Conservation (phyloP, 306 rosid species). For the Cercis canadensis region DNA sequence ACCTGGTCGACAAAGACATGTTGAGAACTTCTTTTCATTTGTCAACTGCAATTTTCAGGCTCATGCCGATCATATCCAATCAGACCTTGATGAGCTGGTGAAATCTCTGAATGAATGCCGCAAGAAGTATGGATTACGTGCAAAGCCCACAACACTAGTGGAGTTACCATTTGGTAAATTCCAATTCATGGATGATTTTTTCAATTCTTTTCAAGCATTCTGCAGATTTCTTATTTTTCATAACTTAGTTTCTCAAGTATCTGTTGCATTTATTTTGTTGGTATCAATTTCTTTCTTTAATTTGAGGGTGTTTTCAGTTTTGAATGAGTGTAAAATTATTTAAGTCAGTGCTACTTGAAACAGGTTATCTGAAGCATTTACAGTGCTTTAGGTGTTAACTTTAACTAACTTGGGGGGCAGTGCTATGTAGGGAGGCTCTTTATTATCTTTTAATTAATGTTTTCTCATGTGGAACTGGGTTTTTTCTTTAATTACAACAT, state of each 20-base stretch:
- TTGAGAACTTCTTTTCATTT: constrained; percentile 32
- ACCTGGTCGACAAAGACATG: constrained; percentile 25
- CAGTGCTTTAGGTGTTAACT: constrained; percentile 19
- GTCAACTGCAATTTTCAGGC: constrained; percentile 60
- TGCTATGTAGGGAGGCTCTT: too few relatives aligned
- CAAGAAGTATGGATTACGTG: constrained; percentile 89
- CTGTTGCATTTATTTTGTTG: too few relatives aligned
- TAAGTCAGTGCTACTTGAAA: constrained; percentile 4
- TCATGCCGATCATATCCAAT: constrained; percentile 71
- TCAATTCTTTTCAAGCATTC: constrained; percentile 29
- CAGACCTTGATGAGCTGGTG: constrained; percentile 79
- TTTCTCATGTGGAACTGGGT: constrained; percentile 16
- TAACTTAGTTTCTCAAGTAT: too few relatives aligned
- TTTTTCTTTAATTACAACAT: neutral
- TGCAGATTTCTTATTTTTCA: constrained; percentile 10
- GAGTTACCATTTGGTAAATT: constrained; percentile 96
- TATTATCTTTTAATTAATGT: neutral
- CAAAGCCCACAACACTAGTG: constrained; percentile 76
- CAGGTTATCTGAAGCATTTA: constrained; percentile 15
- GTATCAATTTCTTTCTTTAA: too few relatives aligned
- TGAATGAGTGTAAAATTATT: constrained; percentile 19
- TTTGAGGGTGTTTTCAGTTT: neutral
- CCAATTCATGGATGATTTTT: constrained; percentile 28
- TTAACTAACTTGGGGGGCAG: neutral
- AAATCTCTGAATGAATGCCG: constrained; percentile 86